Percentiles rank a stretch among this genome's conserved stretches.
Conservation (phyloP, 345 rosid genomes). For the Dipteronia dyeriana region DNA sequence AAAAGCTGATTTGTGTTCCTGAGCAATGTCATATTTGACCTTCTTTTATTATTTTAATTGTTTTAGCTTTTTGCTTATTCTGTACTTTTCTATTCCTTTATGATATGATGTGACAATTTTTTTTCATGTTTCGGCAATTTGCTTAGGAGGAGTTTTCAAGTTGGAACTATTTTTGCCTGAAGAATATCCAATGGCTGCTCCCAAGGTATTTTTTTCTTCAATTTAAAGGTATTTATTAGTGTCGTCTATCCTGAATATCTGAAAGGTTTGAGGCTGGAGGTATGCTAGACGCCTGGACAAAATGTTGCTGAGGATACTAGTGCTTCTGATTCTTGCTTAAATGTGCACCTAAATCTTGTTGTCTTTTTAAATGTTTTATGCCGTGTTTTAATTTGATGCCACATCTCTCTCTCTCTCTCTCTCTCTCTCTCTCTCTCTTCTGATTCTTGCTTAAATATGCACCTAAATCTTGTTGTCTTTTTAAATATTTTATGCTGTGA, state of each 20-base stretch:
- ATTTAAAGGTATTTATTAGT: neutral
- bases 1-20: neutral
- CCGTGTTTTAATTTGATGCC: neutral
- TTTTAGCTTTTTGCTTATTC: neutral
- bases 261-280: neutral
- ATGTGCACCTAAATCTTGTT: neutral
- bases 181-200: constrained; percentile 99
- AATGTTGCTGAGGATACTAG: neutral
- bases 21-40: neutral
- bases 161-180: constrained; percentile 98
- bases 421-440: too few species aligned
- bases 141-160: constrained; percentile 94
- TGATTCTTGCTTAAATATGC: too few species aligned
- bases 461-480: too few species aligned
- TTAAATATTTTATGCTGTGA: too few species aligned
- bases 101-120: constrained; percentile 15
- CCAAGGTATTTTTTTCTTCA: constrained; percentile 62
- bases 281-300: neutral
- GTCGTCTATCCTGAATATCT: neutral
- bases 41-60: neutral
- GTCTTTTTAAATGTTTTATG: neutral
- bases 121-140: constrained; percentile 21
- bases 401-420: neutral
- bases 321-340: neutral
- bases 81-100: neutral